Evolutionary conservation across 73 alveolate species (phyloP).

Genomic region (Uronychia setigera): DNA sequence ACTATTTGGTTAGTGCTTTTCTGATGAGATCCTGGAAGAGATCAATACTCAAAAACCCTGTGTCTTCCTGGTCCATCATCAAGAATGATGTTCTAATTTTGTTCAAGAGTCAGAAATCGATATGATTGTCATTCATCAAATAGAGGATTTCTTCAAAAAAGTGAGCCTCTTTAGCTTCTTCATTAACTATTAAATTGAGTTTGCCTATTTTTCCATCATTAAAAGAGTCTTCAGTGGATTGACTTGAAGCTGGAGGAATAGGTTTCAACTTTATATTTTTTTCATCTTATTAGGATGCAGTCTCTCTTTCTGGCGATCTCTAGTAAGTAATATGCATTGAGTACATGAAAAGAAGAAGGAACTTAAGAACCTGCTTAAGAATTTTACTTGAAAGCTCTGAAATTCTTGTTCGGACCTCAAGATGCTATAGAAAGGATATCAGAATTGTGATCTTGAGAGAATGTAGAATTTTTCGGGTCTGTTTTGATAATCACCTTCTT

Average conservation of each 20-base stretch:
- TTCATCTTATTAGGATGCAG: neutral
- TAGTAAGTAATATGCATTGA: too few species aligned
- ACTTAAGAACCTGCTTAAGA: neutral
- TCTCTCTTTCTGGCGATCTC: neutral
- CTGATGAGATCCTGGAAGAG: neutral
- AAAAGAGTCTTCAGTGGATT: neutral
- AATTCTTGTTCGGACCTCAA: too few species aligned
- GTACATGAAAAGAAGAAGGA: neutral
- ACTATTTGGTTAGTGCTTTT: neutral
- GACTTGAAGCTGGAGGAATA: neutral
- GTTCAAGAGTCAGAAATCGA: neutral
- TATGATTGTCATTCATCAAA: neutral
- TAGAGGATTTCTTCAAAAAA: neutral
- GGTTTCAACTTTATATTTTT: neutral
- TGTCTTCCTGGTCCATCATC: neutral
- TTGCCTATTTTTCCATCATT: neutral
- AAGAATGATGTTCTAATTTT: neutral
- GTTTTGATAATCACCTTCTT: too few species aligned
- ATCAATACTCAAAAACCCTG: neutral
- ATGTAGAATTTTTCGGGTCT: too few species aligned
- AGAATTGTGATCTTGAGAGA: too few species aligned
- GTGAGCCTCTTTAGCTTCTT: neutral
- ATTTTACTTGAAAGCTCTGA: neutral
- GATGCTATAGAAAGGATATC: too few species aligned
- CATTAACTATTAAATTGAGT: neutral